Evolutionary conservation across 805 yeast genomes (phyloP).

Genomic region (Candida anglica): DNA sequence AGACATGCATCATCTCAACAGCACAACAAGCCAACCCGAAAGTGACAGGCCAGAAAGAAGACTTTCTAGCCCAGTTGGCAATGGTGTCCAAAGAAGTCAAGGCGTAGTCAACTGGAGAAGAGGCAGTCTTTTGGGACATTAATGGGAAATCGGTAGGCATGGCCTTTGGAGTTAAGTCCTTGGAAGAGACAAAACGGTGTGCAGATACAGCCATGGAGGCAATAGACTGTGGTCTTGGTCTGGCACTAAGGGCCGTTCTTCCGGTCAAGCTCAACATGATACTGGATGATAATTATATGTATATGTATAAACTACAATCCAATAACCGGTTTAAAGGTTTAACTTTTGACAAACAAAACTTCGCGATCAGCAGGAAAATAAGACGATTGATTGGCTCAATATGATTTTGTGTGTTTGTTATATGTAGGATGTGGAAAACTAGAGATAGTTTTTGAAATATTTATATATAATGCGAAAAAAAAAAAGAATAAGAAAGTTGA

Average conservation of each 20-base stretch:
- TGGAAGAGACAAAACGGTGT: slow-evolving; percentile 28
- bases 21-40: slow-evolving; percentile 93
- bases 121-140: slow-evolving; percentile 54
- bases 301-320: no score
- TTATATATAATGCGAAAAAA: no score
- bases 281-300: no score
- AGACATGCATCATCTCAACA: slow-evolving; percentile 92
- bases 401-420: slow-evolving; percentile 1
- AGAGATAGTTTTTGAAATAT: no score
- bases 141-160: slow-evolving; percentile 70
- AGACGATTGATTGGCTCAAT: slow-evolving; percentile 4
- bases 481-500: no score
- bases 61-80: slow-evolving; percentile 88
- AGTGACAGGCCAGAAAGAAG: slow-evolving; percentile 91
- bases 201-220: slow-evolving; percentile 4
- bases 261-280: slow-evolving; percentile 3
- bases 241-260: slow-evolving; percentile 2
- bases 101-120: slow-evolving; percentile 69
- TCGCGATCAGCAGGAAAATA: slow-evolving; percentile 6
- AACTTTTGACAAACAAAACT: background rate
- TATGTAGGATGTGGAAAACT: background rate
- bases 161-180: slow-evolving; percentile 45
- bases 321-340: no score
- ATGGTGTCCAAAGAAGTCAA: slow-evolving; percentile 77
- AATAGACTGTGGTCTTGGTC: background rate